Percentiles rank a stretch among this genome's conserved stretches.
Conservation (phyloP, 345 rosid genomes). For the Rubroshorea leprosula region DNA sequence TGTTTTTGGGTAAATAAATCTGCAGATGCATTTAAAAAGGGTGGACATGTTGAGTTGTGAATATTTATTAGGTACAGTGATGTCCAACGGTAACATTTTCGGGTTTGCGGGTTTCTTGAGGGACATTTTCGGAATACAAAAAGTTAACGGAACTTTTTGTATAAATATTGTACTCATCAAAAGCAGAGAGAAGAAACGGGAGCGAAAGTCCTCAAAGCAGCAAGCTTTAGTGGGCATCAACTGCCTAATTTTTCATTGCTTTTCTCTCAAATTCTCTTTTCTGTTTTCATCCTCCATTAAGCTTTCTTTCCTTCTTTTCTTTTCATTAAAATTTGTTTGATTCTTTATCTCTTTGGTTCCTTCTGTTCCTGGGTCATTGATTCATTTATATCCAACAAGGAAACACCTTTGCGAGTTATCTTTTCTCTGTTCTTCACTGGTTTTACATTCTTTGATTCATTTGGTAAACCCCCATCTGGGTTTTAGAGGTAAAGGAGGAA, state of each 20-base stretch:
- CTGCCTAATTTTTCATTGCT: conserved; percentile 10
- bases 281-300: conserved; percentile 3
- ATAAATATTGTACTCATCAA: neutral
- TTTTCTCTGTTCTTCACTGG: neutral
- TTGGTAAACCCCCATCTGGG: conserved; percentile 24
- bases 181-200: neutral
- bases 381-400: conserved; percentile 22
- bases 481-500: neutral
- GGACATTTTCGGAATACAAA: neutral
- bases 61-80: neutral
- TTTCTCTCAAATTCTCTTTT: neutral
- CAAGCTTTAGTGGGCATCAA: conserved; percentile 30
- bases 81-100: neutral
- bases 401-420: neutral
- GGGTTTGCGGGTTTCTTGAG: neutral
- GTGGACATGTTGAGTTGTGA: neutral
- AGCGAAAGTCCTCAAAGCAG: conserved; percentile 2
- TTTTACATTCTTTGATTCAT: conserved; percentile 21
- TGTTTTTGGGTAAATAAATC: no score
- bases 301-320: neutral
- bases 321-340: neutral
- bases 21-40: neutral
- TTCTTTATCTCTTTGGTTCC: neutral
- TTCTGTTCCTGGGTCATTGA: neutral
- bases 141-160: neutral